phyloP scores from a whole-genome alignment of 1,284 basidiomycete genomes.

The Leucocoprinus gongylophorus region DNA sequence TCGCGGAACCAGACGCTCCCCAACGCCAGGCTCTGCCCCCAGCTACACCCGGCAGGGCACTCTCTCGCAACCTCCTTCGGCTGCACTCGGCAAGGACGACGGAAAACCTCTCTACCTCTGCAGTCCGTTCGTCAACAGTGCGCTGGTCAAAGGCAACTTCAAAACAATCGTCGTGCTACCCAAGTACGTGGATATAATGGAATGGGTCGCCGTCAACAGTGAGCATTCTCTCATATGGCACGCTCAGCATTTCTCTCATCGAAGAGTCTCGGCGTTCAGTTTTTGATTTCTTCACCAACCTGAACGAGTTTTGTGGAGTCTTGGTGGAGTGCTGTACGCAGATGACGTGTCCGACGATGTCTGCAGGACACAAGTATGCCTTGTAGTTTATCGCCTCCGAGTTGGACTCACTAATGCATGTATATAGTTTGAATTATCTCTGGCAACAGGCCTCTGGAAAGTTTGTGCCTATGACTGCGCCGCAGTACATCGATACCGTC shows the following conservation, averaged over 20 bases:
- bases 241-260: background rate
- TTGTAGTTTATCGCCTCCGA: background rate
- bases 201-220: slow-evolving; percentile 99
- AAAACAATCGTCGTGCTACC: slow-evolving; percentile 97
- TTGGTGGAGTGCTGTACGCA: slow-evolving; percentile 92
- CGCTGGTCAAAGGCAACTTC: slow-evolving; percentile 98
- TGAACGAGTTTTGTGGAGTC: slow-evolving; percentile 97
- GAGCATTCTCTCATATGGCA: slow-evolving; percentile 30
- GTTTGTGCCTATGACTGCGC: slow-evolving; percentile 85
- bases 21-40: slow-evolving; percentile 48
- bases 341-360: slow-evolving; percentile 89
- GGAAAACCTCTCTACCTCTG: slow-evolving; percentile 82
- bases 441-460: slow-evolving; percentile 90
- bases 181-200: slow-evolving; percentile 93
- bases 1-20: slow-evolving; percentile 51
- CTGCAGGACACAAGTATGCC: slow-evolving; percentile 77
- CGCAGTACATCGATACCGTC: slow-evolving; percentile 97
- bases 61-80: slow-evolving; percentile 37
- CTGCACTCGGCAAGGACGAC: slow-evolving; percentile 3
- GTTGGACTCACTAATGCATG: background rate
- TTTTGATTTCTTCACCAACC: slow-evolving; percentile 92
- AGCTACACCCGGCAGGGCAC: slow-evolving; percentile 29
- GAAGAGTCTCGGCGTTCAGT: slow-evolving; percentile 39
- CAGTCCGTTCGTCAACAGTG: slow-evolving; percentile 91
- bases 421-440: slow-evolving; percentile 79